Evolutionary conservation across 1,284 basidiomycete genomes (phyloP).

Genomic region (Erythrobasidium hasegawianum): DNA sequence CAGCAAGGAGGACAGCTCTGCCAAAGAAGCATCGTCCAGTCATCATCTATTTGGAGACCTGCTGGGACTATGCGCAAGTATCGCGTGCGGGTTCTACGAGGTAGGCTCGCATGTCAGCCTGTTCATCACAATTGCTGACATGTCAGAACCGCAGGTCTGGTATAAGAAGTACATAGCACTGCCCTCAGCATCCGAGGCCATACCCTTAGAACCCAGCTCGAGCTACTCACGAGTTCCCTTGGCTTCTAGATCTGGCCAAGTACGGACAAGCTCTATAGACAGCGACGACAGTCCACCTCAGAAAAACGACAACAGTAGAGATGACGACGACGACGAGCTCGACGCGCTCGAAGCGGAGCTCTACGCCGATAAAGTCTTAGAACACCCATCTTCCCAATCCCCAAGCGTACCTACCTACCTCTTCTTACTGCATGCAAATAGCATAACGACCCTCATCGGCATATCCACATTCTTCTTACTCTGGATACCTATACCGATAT

Average conservation of each 20-base stretch:
- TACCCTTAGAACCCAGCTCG: slow-evolving; percentile 1
- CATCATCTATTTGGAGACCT: slow-evolving; percentile 63
- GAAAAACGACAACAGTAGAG: slow-evolving; percentile 21
- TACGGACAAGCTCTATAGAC: not conserved
- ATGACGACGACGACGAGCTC: slow-evolving; percentile 29
- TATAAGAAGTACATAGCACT: slow-evolving; percentile 74
- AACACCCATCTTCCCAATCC: slow-evolving; percentile 53
- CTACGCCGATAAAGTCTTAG: slow-evolving; percentile 46
- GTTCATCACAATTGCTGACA: not conserved
- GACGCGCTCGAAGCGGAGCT: slow-evolving; percentile 11
- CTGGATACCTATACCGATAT: slow-evolving; percentile 66
- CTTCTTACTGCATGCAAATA: slow-evolving; percentile 72
- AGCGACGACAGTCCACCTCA: not conserved
- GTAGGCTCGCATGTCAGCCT: slow-evolving; percentile 10
- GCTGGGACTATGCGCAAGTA: slow-evolving; percentile 64
- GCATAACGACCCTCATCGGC: slow-evolving; percentile 66
- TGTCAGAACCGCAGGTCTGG: slow-evolving; percentile 54
- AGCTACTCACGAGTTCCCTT: slow-evolving; percentile 17
- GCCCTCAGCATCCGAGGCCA: slow-evolving; percentile 53
- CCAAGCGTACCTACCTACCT: slow-evolving; percentile 48
- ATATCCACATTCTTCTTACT: slow-evolving; percentile 61
- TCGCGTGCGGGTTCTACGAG: slow-evolving; percentile 64
- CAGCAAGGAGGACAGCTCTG: slow-evolving; percentile 43
- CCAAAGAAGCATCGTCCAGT: slow-evolving; percentile 32
- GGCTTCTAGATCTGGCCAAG: too few relatives aligned